Percentiles rank a stretch among this genome's conserved stretches.
Conservation (phyloP, 2,329 filamentous ascomycete genomes). For the Phaeosphaeriaceae sp. region DNA sequence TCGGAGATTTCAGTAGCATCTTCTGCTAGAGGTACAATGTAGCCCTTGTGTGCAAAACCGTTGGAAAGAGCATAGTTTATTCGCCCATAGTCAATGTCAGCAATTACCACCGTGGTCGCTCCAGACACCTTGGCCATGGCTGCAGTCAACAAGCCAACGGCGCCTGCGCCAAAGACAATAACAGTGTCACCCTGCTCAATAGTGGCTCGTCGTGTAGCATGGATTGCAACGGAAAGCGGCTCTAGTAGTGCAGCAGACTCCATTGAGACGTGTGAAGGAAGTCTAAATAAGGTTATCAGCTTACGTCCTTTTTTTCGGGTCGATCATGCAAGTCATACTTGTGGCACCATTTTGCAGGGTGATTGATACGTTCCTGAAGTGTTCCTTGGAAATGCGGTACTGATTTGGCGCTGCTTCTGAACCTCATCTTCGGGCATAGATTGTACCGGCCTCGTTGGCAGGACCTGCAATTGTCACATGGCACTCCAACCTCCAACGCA, state of each 20-base stretch:
- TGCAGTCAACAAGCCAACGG: constrained; percentile 54
- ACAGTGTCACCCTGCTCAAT: constrained; percentile 77
- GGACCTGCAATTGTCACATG: constrained; percentile 51
- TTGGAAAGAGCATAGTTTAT: constrained; percentile 49
- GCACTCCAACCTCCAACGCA: constrained; percentile 51
- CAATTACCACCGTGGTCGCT: constrained; percentile 50
- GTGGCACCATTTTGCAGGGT: constrained; percentile 53
- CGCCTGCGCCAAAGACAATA: constrained; percentile 85
- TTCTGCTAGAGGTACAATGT: constrained; percentile 37
- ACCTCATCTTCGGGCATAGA: constrained; percentile 51
- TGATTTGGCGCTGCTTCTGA: constrained; percentile 52
- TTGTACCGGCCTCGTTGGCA: constrained; percentile 53
- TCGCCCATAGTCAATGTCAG: constrained; percentile 49
- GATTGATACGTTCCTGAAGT: constrained; percentile 52
- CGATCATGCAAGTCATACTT: constrained; percentile 49
- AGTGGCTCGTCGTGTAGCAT: constrained; percentile 77
- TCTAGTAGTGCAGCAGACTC: constrained; percentile 50
- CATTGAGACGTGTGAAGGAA: constrained; percentile 48
- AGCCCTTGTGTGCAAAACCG: constrained; percentile 49
- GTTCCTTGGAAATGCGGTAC: constrained; percentile 53
- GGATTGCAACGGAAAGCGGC: constrained; percentile 83
- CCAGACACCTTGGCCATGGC: constrained; percentile 51
- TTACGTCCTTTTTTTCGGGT: constrained; percentile 23
- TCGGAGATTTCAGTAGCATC: constrained; percentile 36
- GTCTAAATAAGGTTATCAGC: constrained; percentile 44